phyloP scores from a whole-genome alignment of 805 yeast species.

The Cyberlindnera galapagoensis region DNA sequence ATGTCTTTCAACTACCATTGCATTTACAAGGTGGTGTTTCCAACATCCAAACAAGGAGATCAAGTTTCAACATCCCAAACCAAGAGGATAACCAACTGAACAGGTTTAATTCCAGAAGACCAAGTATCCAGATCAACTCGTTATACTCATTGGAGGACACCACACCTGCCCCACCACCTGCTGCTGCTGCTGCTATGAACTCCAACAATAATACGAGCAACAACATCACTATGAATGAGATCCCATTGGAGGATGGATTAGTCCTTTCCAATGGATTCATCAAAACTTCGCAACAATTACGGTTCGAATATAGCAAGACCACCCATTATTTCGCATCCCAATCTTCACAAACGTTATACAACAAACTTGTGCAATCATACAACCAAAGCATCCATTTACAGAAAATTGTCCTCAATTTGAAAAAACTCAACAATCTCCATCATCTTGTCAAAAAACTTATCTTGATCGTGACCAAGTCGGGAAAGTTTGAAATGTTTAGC shows the following conservation, averaged over 20 bases:
- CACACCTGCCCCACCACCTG: slow-evolving; percentile 4
- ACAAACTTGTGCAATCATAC: slow-evolving; percentile 26
- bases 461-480: slow-evolving; percentile 52
- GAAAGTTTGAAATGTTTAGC: slow-evolving; percentile 64
- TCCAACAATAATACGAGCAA: slow-evolving; percentile 11
- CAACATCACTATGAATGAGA: slow-evolving; percentile 9
- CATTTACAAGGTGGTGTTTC: slow-evolving; percentile 63
- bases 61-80: slow-evolving; percentile 37
- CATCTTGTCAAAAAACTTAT: slow-evolving; percentile 26
- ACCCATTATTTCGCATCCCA: slow-evolving; percentile 49
- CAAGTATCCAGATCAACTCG: slow-evolving; percentile 16
- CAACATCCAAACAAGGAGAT: slow-evolving; percentile 60
- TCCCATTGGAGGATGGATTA: slow-evolving; percentile 56
- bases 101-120: slow-evolving; percentile 22
- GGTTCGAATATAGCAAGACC: slow-evolving; percentile 41
- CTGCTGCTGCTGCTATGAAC: slow-evolving; percentile 4
- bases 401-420: slow-evolving; percentile 20
- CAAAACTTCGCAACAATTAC: slow-evolving; percentile 52
- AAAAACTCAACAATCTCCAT: slow-evolving; percentile 23
- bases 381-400: slow-evolving; percentile 27
- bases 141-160: slow-evolving; percentile 4
- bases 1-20: slow-evolving; percentile 33
- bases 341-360: slow-evolving; percentile 32
- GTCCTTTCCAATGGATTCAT: slow-evolving; percentile 49
- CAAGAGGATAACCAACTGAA: slow-evolving; percentile 4